Base-by-base conservation (phyloP, 164 flowering plant genomes). In the Dillenia suffruticosa region DNA sequence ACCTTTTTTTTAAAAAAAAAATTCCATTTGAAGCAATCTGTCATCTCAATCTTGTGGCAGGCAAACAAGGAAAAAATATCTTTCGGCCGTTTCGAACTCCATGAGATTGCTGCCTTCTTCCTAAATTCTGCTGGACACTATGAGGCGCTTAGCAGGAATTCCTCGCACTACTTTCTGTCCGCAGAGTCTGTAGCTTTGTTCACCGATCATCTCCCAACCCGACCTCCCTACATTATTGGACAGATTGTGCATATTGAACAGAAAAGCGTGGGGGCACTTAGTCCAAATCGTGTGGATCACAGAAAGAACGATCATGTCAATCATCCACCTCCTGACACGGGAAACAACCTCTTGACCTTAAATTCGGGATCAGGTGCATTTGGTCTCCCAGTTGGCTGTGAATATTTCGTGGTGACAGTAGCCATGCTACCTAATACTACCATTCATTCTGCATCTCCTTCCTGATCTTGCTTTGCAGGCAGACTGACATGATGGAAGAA, bases 181-280 rank as follows among this genome's bases (percentile, higher is more conserved):
- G 67, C 88, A 46, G 99, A 89, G 77, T 95, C 97, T 4, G 90
- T 86, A 57, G 97, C 99, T 61, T 66, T 95, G 70, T 95, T 88
- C 61, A 74, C 83, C 6, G 96, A 89, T 56, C 82, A 86, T 68
- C 84, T 81, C 60, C 90, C 83, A 1, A 72, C 45, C 56, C 82
- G 72, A 65, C 97, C 99, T 10, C 70, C 57, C 70, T 90, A 82
- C 81, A 90, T 95, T 43, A 83, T 90, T 44, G 99, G 99, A 46
- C 97, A 84, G 74, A 87, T 92, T 65, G 99, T 95, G 67, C 99
- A 95, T 68, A 92, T 95, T 48, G 99, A 95, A 68, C 77, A 87
- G 58, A 83, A 75, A 63, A 74, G 64, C 1, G 96, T 80, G 63
- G 85, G 72, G 76, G 59, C 80, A 17, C 70, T 73, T 3, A 47